These are phyloP conservation scores for Stygiomarasmius scandens DNA, from an alignment of 1,284 basidiomycete genomes.

Conservation along the genomic window DNA sequence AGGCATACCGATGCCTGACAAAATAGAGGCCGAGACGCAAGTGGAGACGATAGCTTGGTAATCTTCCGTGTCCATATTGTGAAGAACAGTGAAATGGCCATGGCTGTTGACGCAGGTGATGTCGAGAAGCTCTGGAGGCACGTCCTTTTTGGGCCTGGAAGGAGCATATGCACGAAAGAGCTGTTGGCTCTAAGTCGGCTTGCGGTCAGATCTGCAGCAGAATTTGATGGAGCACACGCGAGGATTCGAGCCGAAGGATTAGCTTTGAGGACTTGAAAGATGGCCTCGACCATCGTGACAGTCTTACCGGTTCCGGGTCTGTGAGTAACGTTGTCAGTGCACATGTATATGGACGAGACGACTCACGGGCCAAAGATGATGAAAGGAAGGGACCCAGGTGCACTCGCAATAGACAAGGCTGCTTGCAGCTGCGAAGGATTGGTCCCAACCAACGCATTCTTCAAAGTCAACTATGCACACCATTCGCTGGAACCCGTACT, in stretches of 20 bases:
- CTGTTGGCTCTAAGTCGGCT: slow-evolving; percentile 42
- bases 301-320: slow-evolving; percentile 47
- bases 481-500: neutral
- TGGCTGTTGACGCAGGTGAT: slow-evolving; percentile 43
- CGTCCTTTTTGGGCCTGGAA: slow-evolving; percentile 47
- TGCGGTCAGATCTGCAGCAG: slow-evolving; percentile 40
- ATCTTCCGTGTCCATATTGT: slow-evolving; percentile 37
- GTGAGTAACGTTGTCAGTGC: neutral
- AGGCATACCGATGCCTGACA: slow-evolving; percentile 55
- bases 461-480: slow-evolving; percentile 19
- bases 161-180: slow-evolving; percentile 70
- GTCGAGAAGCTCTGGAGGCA: slow-evolving; percentile 44
- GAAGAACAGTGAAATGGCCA: slow-evolving; percentile 51
- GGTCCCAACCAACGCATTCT: slow-evolving; percentile 46
- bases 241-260: slow-evolving; percentile 41
- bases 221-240: slow-evolving; percentile 19
- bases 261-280: slow-evolving; percentile 42
- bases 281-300: slow-evolving; percentile 52
- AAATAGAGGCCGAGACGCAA: slow-evolving; percentile 60
- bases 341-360: neutral
- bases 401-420: slow-evolving; percentile 51
- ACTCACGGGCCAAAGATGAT: slow-evolving; percentile 70
- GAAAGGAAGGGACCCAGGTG: slow-evolving; percentile 55
- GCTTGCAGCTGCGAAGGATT: slow-evolving; percentile 60
- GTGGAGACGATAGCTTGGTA: slow-evolving; percentile 64